Evolutionary conservation across 768 basidiomycete species (phyloP).

Genomic region (Panellus pusillus): DNA sequence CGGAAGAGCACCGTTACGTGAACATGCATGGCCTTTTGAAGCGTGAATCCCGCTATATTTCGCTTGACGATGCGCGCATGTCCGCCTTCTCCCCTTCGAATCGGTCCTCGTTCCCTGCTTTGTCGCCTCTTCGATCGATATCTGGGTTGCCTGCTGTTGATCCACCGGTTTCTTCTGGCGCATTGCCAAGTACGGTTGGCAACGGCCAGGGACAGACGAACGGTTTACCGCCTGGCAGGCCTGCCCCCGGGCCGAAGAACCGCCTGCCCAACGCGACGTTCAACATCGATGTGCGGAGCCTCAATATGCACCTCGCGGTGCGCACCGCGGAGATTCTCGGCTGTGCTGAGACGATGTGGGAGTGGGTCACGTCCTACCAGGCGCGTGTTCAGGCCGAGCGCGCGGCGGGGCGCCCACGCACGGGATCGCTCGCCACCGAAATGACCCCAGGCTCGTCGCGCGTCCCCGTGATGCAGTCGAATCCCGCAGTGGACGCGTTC

Average conservation of each 20-base stretch:
- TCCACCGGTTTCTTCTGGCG: constrained; percentile 2
- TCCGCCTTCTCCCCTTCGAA: constrained; percentile 44
- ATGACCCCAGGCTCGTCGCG: constrained; percentile 10
- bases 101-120: constrained; percentile 30
- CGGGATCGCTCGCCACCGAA: constrained; percentile 26
- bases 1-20: constrained; percentile 34
- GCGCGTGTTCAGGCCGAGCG: constrained; percentile 16
- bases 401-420: constrained; percentile 18
- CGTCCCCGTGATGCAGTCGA: constrained; percentile 9
- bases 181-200: neutral
- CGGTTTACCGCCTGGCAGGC: neutral
- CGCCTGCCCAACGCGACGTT: constrained; percentile 55
- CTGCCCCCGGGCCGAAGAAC: constrained; percentile 16
- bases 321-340: constrained; percentile 65
- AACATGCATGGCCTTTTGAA: constrained; percentile 36
- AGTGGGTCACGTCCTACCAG: constrained; percentile 62
- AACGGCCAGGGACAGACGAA: neutral
- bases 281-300: constrained; percentile 54
- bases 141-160: constrained; percentile 10
- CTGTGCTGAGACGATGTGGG: constrained; percentile 80
- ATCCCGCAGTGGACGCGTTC: constrained; percentile 26
- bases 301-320: constrained; percentile 64
- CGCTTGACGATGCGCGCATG: constrained; percentile 44
- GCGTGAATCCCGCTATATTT: constrained; percentile 45
- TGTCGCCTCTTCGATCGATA: constrained; percentile 4